Percentiles rank a stretch among this genome's conserved stretches.
These are phyloP conservation scores for Saccharomycopsis schoenii DNA, from an alignment of 805 yeast species.

Conservation along the genomic window DNA sequence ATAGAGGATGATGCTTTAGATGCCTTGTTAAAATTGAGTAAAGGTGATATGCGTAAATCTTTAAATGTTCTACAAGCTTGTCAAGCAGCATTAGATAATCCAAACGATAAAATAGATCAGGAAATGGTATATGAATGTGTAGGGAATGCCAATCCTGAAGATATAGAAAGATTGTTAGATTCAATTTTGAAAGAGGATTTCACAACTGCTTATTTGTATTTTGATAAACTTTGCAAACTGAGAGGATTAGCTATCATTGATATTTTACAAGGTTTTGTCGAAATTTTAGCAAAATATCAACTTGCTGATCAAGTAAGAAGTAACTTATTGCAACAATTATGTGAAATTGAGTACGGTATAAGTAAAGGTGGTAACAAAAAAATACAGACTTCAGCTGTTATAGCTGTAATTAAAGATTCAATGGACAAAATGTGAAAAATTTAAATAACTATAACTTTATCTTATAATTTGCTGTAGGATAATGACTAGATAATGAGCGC, in stretches of 20 bases:
- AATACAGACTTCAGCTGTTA: conserved; percentile 80
- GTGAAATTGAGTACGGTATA: conserved; percentile 86
- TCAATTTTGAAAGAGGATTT: conserved; percentile 82
- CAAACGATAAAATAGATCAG: conserved; percentile 47
- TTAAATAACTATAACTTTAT: too few species aligned
- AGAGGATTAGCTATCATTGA: conserved; percentile 91
- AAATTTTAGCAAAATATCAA: conserved; percentile 58
- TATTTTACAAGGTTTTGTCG: conserved; percentile 65
- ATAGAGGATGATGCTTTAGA: conserved; percentile 49
- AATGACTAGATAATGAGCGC: too few species aligned
- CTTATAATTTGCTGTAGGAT: too few species aligned
- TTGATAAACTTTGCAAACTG: conserved; percentile 51
- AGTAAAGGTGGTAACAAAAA: conserved; percentile 89
- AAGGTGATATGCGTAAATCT: conserved; percentile 95
- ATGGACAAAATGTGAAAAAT: conserved; percentile 29
- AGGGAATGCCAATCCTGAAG: conserved; percentile 90
- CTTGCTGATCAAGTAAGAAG: conserved; percentile 54
- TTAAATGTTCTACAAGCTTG: conserved; percentile 92
- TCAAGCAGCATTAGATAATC: conserved; percentile 56
- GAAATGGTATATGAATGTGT: conserved; percentile 86
- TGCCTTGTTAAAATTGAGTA: conserved; percentile 62
- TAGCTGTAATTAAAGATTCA: conserved; percentile 72
- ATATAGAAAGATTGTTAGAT: conserved; percentile 64
- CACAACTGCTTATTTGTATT: conserved; percentile 61
- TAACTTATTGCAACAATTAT: conserved; percentile 55